A percentile compares a stretch with the other conserved stretches of the same genome.
phyloP scores from a whole-genome alignment of 371 early-diverging fungal species.

The Edhazardia aedis region DNA sequence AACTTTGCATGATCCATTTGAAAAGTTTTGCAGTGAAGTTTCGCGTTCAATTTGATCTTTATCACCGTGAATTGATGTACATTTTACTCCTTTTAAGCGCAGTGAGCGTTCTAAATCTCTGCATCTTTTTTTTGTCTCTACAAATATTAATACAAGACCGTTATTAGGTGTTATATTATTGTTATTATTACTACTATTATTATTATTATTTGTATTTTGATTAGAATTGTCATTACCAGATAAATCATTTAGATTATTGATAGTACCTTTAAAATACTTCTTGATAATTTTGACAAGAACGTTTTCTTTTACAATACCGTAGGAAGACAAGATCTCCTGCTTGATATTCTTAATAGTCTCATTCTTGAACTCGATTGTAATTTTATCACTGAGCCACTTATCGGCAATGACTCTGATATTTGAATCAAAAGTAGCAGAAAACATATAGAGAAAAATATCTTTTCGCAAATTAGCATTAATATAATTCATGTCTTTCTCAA shows the following conservation, averaged over 20 bases:
- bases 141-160: conserved; percentile 72
- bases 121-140: conserved; percentile 67
- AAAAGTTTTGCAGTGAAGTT: conserved; percentile 53
- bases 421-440: conserved; percentile 55
- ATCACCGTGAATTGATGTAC: conserved; percentile 68
- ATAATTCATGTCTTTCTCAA: conserved; percentile 59
- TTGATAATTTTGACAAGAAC: no score
- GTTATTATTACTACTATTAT: conserved; percentile 52
- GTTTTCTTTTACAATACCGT: conserved; percentile 65
- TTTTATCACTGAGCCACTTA: no score
- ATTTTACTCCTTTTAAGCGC: no score
- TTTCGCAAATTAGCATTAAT: conserved; percentile 13
- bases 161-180: conserved; percentile 23
- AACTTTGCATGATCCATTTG: conserved; percentile 52
- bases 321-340: conserved; percentile 65
- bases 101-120: conserved; percentile 49
- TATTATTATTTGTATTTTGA: conserved; percentile 49
- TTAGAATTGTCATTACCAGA: conserved; percentile 54
- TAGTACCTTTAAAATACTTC: no score
- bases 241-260: no score
- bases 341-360: conserved; percentile 75
- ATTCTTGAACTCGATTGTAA: conserved; percentile 48
- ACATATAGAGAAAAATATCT: background rate
- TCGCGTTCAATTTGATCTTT: conserved; percentile 54
- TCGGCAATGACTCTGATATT: conserved; percentile 62